Evolutionary conservation across 2,329 filamentous ascomycete genomes (phyloP).

Genomic region (Talaromyces sp.): DNA sequence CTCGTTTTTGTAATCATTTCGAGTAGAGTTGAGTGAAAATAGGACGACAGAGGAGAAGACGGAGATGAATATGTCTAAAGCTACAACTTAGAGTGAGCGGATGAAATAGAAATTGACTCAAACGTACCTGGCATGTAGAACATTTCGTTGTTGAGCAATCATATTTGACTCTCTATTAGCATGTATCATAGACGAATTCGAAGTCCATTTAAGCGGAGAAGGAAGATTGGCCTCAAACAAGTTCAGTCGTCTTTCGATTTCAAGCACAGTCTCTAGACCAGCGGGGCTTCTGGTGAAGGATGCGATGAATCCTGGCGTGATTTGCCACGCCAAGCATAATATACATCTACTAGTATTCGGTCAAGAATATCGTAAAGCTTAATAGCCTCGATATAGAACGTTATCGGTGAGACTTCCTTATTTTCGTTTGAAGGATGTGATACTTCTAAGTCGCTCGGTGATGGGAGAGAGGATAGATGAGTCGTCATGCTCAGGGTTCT

Average conservation of each 20-base stretch:
- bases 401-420: conserved; percentile 16
- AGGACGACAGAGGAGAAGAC: conserved; percentile 29
- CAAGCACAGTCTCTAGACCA: background rate
- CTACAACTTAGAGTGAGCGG: no score
- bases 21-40: conserved; percentile 31
- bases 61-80: conserved; percentile 30
- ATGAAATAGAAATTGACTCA: background rate
- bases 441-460: conserved; percentile 14
- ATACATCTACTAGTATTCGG: conserved; percentile 31
- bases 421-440: conserved; percentile 1
- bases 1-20: conserved; percentile 10
- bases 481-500: conserved; percentile 31
- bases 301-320: background rate
- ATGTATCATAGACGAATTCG: background rate
- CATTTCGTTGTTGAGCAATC: background rate
- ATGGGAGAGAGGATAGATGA: conserved; percentile 21
- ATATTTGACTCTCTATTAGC: background rate
- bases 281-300: background rate
- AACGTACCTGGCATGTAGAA: conserved; percentile 1
- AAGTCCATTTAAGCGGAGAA: background rate
- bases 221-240: background rate
- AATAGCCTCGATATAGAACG: conserved; percentile 24
- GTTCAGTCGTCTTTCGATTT: background rate
- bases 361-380: conserved; percentile 28
- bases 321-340: conserved; percentile 22